Base-by-base conservation (phyloP, 495 filamentous ascomycete genomes). In the Neurospora tetrasperma region DNA sequence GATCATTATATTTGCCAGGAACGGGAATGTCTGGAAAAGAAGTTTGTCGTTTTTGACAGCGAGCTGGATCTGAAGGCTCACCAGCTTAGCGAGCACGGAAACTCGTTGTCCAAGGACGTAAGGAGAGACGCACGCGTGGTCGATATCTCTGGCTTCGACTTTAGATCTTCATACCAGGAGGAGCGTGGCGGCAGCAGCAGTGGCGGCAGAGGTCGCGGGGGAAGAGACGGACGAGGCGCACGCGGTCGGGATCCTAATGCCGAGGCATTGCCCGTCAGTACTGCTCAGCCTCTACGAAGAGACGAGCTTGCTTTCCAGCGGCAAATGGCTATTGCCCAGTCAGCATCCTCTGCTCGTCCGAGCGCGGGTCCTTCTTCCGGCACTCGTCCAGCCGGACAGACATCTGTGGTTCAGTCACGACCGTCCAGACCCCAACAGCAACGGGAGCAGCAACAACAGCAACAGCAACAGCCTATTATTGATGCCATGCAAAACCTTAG, bases 41-140 rank as follows among this genome's bases (percentile, higher is more conserved):
- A 98, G 80, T 97, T 98, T 76, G 89, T 97, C n/a, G 96, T 98
- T 1, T 99, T 99, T 74, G 93, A 91, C 69, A 93, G 93, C 0
- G 91, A 97, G 76, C 90, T 99, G 84, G 96, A 98, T 80, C 80
- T 99, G 40, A 97, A 97, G 78, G 77, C 78, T 6, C 83, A 83
- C 46, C 78, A 80, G 75, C 77, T 83, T 11, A 80, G 76, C 71
- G 81, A 82, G 73, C 77, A 83, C 44, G 79, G 75, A 2, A 75
- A 74, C 70, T 75, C 75, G 35, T 35, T 76, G 2, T 77, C 76
- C 0, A 97, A 97, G 76, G 93, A 94, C 78, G 91, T 92, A 9
- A 86, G 92, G 70, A 87, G 93, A 74, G 96, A 97, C 78, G 93
- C 93, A 12, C 87, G 95, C 40, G 82, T 90, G 16, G 94, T 99